Percentiles rank a stretch among this genome's conserved stretches.
phyloP scores from a whole-genome alignment of 306 rosid species.

The Ceratonia siliqua region DNA sequence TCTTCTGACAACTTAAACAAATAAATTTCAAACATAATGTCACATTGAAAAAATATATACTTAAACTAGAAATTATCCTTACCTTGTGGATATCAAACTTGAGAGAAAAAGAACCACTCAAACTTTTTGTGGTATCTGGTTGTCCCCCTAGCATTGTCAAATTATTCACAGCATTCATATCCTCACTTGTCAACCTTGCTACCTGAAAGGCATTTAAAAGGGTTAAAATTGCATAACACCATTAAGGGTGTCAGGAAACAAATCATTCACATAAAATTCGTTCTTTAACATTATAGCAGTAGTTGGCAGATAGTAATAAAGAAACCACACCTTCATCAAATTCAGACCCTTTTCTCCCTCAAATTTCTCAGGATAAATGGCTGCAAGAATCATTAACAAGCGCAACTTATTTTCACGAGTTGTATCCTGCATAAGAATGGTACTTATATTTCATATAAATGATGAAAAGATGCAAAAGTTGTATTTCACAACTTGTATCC shows the following conservation, averaged over 20 bases:
- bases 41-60: constrained; percentile 4
- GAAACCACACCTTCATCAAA: constrained; percentile 75
- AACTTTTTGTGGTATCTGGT: constrained; percentile 61
- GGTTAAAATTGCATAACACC: constrained; percentile 23
- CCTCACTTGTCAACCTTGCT: constrained; percentile 76
- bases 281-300: background rate
- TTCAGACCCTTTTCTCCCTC: constrained; percentile 87
- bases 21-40: constrained; percentile 32
- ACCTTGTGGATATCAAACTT: constrained; percentile 91
- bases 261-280: constrained; percentile 5
- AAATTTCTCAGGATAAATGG: constrained; percentile 90
- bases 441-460: background rate
- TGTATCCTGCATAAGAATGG: constrained; percentile 69
- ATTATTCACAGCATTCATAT: constrained; percentile 74
- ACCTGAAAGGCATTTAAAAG: constrained; percentile 54
- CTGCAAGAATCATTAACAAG: constrained; percentile 86
- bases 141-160: constrained; percentile 73
- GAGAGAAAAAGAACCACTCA: constrained; percentile 60
- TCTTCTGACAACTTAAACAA: constrained; percentile 62
- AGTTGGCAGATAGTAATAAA: constrained; percentile 14
- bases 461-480: constrained; percentile 3
- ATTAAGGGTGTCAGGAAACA: background rate
- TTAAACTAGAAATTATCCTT: constrained; percentile 23
- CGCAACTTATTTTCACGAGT: constrained; percentile 87
- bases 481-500: constrained; percentile 13